phyloP scores from a whole-genome alignment of 1,284 basidiomycete species.

The Peniophora sp. region DNA sequence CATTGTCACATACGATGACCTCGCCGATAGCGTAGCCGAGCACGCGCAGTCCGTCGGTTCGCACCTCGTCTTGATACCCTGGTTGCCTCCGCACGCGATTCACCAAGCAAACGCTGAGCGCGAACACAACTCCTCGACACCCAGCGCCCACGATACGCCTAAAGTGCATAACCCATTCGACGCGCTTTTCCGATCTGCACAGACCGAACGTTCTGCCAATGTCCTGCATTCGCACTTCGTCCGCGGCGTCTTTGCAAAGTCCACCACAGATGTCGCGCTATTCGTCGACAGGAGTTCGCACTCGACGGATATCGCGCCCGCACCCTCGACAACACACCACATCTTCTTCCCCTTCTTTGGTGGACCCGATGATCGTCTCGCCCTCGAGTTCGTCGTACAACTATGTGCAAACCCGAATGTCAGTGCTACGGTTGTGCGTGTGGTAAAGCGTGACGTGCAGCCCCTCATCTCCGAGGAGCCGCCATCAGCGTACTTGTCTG shows the following conservation, averaged over 20 bases:
- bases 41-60: slow-evolving; percentile 38
- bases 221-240: slow-evolving; percentile 50
- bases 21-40: slow-evolving; percentile 42
- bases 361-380: slow-evolving; percentile 61
- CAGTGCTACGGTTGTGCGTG: slow-evolving; percentile 51
- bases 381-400: slow-evolving; percentile 53
- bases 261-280: slow-evolving; percentile 44
- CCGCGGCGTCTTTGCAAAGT: slow-evolving; percentile 49
- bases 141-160: slow-evolving; percentile 7
- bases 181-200: slow-evolving; percentile 42
- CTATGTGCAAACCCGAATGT: slow-evolving; percentile 43
- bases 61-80: slow-evolving; percentile 59
- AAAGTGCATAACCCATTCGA: slow-evolving; percentile 46
- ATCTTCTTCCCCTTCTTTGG: slow-evolving; percentile 66
- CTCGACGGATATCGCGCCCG: slow-evolving; percentile 16
- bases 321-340: slow-evolving; percentile 33
- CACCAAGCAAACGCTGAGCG: slow-evolving; percentile 5
- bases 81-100: slow-evolving; percentile 34
- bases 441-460: slow-evolving; percentile 40
- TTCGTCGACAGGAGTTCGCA: slow-evolving; percentile 57
- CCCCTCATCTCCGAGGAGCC: background rate
- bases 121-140: slow-evolving; percentile 4
- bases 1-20: slow-evolving; percentile 51
- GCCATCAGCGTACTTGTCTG: background rate
- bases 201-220: slow-evolving; percentile 19